Evolutionary conservation across 2,329 filamentous ascomycete genomes (phyloP), one percentile per base, ranked within the genome.

Genomic region (Coniella vitis): DNA sequence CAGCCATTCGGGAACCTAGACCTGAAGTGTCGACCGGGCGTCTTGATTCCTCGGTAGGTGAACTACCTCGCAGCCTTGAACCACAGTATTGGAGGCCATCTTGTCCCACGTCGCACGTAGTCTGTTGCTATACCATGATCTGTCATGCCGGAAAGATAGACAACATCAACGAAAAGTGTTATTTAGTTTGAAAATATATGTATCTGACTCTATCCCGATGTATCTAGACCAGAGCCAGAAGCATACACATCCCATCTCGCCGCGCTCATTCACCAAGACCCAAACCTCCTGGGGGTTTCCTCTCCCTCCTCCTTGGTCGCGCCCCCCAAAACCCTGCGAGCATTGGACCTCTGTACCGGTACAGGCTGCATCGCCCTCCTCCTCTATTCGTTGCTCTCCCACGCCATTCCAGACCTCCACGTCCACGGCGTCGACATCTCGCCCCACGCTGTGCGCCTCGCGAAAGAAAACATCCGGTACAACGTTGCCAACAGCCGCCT

Each of bases 291-390:
- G 25, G 25, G 25, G 25, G 5, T 29, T 10, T 29, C 25, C 10
- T 29, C 13, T 29, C 50, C 57, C 19, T 38, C 7, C 34, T 48
- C 2, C 39, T 49, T 9, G 16, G 36, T 47, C 55, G 43, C 34
- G 36, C 31, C 29, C 19, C 45, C 4, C 10, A 22, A 5, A 2
- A 16, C 48, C 14, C 57, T 94, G 12, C 76, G 74, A 12, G 71
- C 97, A 36, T 65, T 96, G 8, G 93, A 98, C 64, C 72, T 96
- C 25, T 97, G 93, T 65, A 90, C 89, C 0, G 93, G 93, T 9
- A 88, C 87, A 4, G 93, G 93, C 4, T 96, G 91, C 67, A 95
- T 97, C 54, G 78, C 89, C 0, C 75, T 97, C 8, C 73, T 95
- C 7, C 79, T 86, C 54, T 72, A 82, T 32, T 72, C 83, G 9